Evolutionary conservation across 129 eudicot genomes (phyloP), one percentile per base, ranked within the genome.

Genomic region (Silybum marianum): DNA sequence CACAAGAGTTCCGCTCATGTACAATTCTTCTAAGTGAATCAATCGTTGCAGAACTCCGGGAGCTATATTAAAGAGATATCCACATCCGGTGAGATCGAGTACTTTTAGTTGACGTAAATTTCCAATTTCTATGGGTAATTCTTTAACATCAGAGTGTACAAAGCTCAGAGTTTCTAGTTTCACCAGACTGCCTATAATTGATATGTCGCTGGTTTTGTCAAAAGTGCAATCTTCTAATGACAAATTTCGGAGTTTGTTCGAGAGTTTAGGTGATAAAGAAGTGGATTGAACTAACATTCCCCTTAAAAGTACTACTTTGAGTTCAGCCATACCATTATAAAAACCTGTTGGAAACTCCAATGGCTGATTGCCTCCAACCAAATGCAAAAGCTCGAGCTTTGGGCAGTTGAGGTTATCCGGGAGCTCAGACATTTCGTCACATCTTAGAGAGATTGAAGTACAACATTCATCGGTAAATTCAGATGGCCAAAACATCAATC

Each of bases 301-400:
- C 44, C 39, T 84, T 78, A 79, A 72, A 80, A 66, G 78, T 51
- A 80, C 30, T 24, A 84, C 84, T 48, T 73, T 74, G 19, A 84
- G 78, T 46, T 69, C 84, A 48, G n/a, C 13, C 84, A 84, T 74
- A 34, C 74, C 40, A 74, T 69, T 40, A 74, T 73, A 84, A 69
- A 84, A 84, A 24, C 40, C 18, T 22, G 74, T 73, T 1, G 84
- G 83, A 58, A 84, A 63, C 58, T 73, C 7, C 22, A 70, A 9
- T 18, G 78, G 70, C 44, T 54, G 58, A 68, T 38, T 28, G 9
- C 72, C 80, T 8, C 83, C 83, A 18, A 70, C 76, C 40, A 84
- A 73, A 28, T 63, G 73, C 84, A 84, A 70, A 58, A 84, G 83
- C 83, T 79, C 73, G 36, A 84, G 87, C 4, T 80, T 75, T 58